Percentiles rank a stretch among this genome's conserved stretches.
Evolutionary conservation across 345 rosid genomes (phyloP).

Genomic region (Conringia planisiliqua): DNA sequence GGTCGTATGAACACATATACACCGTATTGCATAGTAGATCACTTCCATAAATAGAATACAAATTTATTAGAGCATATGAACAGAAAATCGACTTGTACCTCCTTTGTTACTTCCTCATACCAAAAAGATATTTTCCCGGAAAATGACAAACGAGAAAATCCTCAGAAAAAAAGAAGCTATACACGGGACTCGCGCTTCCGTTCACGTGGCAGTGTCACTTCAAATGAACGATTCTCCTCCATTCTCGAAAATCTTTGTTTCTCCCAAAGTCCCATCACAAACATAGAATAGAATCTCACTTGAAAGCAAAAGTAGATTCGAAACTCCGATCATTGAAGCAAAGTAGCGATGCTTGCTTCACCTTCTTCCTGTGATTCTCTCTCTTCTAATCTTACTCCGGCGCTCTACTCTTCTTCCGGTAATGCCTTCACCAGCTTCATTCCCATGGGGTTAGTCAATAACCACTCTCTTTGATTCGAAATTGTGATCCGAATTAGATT

Average conservation of each 20-base stretch:
- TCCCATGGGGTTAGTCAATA: slow-evolving; percentile 31
- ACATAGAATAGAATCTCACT: background rate
- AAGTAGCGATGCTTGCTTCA: slow-evolving; percentile 22
- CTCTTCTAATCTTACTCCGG: background rate
- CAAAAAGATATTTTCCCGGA: slow-evolving; percentile 18
- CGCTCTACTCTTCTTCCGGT: background rate
- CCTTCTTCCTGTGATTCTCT: background rate
- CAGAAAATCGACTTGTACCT: no score
- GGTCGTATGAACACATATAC: no score
- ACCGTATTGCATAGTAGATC: no score
- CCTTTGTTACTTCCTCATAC: no score
- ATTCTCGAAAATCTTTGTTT: slow-evolving; percentile 8
- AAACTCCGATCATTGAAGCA: slow-evolving; percentile 6
- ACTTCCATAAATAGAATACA: no score
- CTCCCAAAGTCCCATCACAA: slow-evolving; percentile 31
- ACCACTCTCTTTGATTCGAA: background rate
- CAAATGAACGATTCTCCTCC: slow-evolving; percentile 9
- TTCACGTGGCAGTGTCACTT: slow-evolving; percentile 59
- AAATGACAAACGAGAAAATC: slow-evolving; percentile 24
- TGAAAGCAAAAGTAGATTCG: background rate
- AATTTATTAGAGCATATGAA: no score
- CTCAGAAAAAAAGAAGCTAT: background rate
- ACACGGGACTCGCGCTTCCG: slow-evolving; percentile 24
- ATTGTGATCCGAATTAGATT: background rate
- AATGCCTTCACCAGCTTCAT: slow-evolving; percentile 23